Evolutionary conservation across 805 yeast genomes (phyloP).

Genomic region (Kuraishia piskuri): DNA sequence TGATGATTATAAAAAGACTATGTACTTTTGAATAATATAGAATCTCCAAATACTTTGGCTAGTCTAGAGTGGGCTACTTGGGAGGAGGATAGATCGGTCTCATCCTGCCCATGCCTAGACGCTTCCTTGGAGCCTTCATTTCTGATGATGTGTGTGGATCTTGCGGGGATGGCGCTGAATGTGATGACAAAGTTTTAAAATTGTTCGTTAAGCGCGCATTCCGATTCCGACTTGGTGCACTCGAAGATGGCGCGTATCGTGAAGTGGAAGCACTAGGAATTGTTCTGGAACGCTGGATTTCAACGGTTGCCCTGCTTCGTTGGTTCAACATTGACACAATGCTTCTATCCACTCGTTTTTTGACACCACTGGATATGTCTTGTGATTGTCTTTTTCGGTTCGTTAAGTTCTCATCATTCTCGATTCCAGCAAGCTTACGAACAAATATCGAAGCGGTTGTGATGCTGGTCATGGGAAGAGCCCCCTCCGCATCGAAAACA

Average conservation of each 20-base stretch:
- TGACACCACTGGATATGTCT: not conserved
- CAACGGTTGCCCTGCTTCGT: not conserved
- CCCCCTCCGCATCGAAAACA: too few species aligned
- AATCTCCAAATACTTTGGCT: not conserved
- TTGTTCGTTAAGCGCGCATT: not conserved
- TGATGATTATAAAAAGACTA: not conserved
- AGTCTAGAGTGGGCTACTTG: not conserved
- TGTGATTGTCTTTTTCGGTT: not conserved
- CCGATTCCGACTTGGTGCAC: not conserved
- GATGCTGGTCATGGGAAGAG: not conserved
- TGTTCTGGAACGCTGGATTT: not conserved
- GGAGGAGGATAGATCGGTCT: not conserved
- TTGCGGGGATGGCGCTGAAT: not conserved
- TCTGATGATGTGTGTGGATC: not conserved
- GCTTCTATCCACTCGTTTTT: not conserved
- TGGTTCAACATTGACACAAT: not conserved
- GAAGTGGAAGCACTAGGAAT: not conserved
- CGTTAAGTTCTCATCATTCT: not conserved
- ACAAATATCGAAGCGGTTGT: not conserved
- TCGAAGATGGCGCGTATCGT: not conserved
- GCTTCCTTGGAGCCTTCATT: not conserved
- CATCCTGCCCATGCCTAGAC: not conserved
- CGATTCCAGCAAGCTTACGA: not conserved
- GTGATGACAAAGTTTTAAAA: not conserved
- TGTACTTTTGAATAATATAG: too few species aligned